phyloP scores from a whole-genome alignment of 164 flowering plant genomes.

The Berberis vulgaris region DNA sequence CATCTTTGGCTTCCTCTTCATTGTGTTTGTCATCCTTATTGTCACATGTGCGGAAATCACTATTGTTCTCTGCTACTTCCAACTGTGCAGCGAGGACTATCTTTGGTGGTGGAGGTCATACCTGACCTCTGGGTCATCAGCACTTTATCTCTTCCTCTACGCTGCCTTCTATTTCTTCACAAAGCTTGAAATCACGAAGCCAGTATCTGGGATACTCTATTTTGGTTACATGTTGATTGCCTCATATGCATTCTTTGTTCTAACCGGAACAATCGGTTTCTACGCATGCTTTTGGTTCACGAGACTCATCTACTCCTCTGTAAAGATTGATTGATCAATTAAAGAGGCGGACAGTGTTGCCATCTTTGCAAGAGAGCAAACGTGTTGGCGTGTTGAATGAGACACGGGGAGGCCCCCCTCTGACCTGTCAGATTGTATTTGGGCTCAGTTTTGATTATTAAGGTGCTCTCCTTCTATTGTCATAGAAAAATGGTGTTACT shows the following conservation, averaged over 20 bases:
- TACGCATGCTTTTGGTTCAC: slow-evolving; percentile 93
- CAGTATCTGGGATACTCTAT: slow-evolving; percentile 67
- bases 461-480: too few species aligned
- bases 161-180: slow-evolving; percentile 85
- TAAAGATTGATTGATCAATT: slow-evolving; percentile 63
- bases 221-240: slow-evolving; percentile 86
- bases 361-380: too few species aligned
- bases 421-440: too few species aligned
- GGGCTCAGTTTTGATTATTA: too few species aligned
- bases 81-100: slow-evolving; percentile 94
- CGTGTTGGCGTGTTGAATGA: not conserved
- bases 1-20: slow-evolving; percentile 89
- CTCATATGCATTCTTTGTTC: slow-evolving; percentile 79
- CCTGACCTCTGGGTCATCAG: slow-evolving; percentile 89
- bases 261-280: slow-evolving; percentile 88
- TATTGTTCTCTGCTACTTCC: slow-evolving; percentile 92
- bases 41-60: slow-evolving; percentile 91
- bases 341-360: not conserved
- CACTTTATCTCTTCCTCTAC: slow-evolving; percentile 78
- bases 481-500: too few species aligned
- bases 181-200: slow-evolving; percentile 83
- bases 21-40: slow-evolving; percentile 73
- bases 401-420: slow-evolving; percentile 1
- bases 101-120: slow-evolving; percentile 98
- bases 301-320: slow-evolving; percentile 88